Evolutionary conservation across 768 basidiomycete genomes (phyloP), one percentile per base, ranked within the genome.

Genomic region (Vararia minispora): DNA sequence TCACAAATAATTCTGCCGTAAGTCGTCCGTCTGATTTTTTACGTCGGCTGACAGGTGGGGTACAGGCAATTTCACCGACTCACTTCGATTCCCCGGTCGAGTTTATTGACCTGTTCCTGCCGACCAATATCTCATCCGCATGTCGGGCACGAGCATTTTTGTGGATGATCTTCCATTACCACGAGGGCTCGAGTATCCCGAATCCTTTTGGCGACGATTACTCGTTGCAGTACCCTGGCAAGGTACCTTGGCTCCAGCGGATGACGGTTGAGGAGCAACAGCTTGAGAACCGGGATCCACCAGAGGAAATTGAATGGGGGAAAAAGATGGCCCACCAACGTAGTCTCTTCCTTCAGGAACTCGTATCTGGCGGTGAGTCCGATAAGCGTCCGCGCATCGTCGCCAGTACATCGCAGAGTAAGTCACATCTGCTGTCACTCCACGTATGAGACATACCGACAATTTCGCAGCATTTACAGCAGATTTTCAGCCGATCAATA

Each of bases 91-190:
- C 75, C 14, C 68, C 64, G 9, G 51, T 83, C 24, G 83, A 85
- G 54, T 82, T 91, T 44, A 65, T 88, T 30, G 88, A 92, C 59
- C 65, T 92, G 28, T 92, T 92, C 57, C 68, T 87, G 28, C 84
- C 87, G 27, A 76, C 78, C 49, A 69, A 71, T 31, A 63, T 88
- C 25, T 70, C 79, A 9, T 86, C 88, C 2, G 57, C 58, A 3
- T 78, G 81, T 45, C 80, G 90, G 22, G 86, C 83, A 5, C 65
- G 64, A 40, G 83, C 76, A 3, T 87, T 94, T 56, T 68, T 94
- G 21, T 89, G 85, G 82, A 67, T 89, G 40, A 60, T 88, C 34
- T 89, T 75, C 57, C 69, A 85, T 52, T 89, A 91, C 56, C 65
- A 91, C 46, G 86, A 90, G 57, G 67, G 66, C 24, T 65, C 72